Conservation (phyloP, 352 stramenopile species). For the Halophytophthora batemanensis region DNA sequence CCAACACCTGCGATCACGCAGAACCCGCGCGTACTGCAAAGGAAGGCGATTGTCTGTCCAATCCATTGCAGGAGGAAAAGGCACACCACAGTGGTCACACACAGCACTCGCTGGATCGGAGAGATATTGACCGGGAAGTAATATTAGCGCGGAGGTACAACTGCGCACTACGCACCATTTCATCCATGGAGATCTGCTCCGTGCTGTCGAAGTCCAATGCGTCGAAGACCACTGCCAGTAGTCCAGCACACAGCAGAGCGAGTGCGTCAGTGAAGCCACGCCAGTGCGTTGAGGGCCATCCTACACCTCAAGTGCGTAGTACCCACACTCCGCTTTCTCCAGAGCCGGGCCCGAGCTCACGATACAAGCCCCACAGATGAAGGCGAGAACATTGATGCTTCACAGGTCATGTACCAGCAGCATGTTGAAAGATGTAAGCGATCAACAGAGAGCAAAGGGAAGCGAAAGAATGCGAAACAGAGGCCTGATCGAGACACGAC, state of each 20-base stretch:
- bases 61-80: neutral
- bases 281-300: neutral
- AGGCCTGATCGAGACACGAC: conserved; percentile 3
- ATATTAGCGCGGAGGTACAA: too few species aligned
- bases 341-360: conserved; percentile 37
- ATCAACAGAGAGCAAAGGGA: neutral
- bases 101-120: neutral
- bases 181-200: conserved; percentile 73
- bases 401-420: neutral
- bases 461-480: neutral
- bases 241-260: too few species aligned
- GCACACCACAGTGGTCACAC: neutral
- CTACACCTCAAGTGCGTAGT: neutral
- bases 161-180: conserved; percentile 40
- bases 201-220: conserved; percentile 72
- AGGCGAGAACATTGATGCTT: conserved; percentile 66
- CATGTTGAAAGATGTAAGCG: neutral
- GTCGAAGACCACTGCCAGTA: conserved; percentile 78
- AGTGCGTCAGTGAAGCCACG: neutral
- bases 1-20: conserved; percentile 47
- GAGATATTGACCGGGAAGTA: neutral
- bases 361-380: conserved; percentile 56
- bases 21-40: conserved; percentile 52
- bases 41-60: conserved; percentile 54
- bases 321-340: conserved; percentile 54